These are phyloP conservation scores for Ogataea chonburiensis DNA, from an alignment of 805 yeast species.

Conservation along the genomic window DNA sequence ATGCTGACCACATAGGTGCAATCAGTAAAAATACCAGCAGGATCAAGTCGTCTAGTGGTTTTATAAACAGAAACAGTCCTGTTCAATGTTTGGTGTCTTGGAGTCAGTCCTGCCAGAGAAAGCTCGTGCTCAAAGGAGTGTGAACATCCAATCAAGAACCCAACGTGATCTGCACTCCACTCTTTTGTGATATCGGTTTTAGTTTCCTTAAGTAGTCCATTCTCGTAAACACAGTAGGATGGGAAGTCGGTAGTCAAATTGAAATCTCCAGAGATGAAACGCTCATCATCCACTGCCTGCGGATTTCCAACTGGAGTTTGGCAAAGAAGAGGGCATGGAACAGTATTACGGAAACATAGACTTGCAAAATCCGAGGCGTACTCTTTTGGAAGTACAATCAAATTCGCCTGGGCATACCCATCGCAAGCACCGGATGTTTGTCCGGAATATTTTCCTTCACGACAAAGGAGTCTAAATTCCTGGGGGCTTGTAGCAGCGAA, in stretches of 20 bases:
- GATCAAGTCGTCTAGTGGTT: conserved; percentile 27
- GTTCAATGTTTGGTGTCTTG: conserved; percentile 26
- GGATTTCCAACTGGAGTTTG: conserved; percentile 26
- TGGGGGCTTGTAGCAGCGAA: conserved; percentile 4
- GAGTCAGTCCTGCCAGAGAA: conserved; percentile 30
- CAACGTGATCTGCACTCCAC: conserved; percentile 39
- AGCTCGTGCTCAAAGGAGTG: conserved; percentile 41
- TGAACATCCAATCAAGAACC: conserved; percentile 43
- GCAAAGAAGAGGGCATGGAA: conserved; percentile 39
- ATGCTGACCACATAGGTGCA: conserved; percentile 41
- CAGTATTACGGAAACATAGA: conserved; percentile 39
- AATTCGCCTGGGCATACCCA: conserved; percentile 40
- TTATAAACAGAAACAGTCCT: conserved; percentile 31
- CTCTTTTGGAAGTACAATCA: conserved; percentile 36
- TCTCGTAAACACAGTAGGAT: conserved; percentile 34
- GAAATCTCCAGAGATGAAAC: conserved; percentile 20
- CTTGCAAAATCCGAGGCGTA: conserved; percentile 35
- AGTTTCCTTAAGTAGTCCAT: conserved; percentile 30
- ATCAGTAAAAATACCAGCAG: conserved; percentile 34
- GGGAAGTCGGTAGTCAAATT: conserved; percentile 39
- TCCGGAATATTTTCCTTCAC: conserved; percentile 5
- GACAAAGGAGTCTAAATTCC: conserved; percentile 10
- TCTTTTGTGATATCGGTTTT: conserved; percentile 29
- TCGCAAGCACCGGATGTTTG: conserved; percentile 17
- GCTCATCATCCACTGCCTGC: conserved; percentile 18